A percentile compares a stretch with the other conserved stretches of the same genome.
Evolutionary conservation across 2,329 filamentous ascomycete species (phyloP).

Genomic region (Colletotrichum sp.): DNA sequence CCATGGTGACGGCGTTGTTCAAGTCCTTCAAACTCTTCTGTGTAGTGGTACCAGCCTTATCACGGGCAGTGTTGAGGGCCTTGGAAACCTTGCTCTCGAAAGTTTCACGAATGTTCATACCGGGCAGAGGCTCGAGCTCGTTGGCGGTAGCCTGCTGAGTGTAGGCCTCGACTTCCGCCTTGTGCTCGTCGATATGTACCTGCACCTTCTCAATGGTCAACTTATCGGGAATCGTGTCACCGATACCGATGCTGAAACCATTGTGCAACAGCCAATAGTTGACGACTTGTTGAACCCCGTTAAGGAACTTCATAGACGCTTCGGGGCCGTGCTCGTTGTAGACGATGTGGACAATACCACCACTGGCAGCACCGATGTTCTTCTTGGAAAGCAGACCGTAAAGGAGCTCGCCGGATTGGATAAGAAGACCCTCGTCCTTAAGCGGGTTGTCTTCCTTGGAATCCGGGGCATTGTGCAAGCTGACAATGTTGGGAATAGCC

Average conservation of each 20-base stretch:
- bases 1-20: slow-evolving; percentile 98
- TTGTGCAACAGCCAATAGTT: slow-evolving; percentile 98
- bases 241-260: slow-evolving; percentile 97
- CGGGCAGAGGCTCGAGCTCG: slow-evolving; percentile 87
- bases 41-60: slow-evolving; percentile 91
- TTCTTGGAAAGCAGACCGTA: slow-evolving; percentile 94
- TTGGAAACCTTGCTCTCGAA: slow-evolving; percentile 98
- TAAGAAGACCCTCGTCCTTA: slow-evolving; percentile 79
- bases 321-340: slow-evolving; percentile 93
- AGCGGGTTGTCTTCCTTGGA: slow-evolving; percentile 64
- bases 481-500: slow-evolving; percentile 87
- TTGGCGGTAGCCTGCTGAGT: slow-evolving; percentile 84
- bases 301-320: slow-evolving; percentile 92
- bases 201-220: slow-evolving; percentile 86
- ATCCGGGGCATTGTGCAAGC: slow-evolving; percentile 72
- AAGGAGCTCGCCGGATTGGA: slow-evolving; percentile 87
- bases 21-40: slow-evolving; percentile 92
- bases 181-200: slow-evolving; percentile 79
- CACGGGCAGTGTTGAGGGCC: slow-evolving; percentile 92
- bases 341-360: slow-evolving; percentile 93
- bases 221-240: slow-evolving; percentile 93
- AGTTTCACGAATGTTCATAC: slow-evolving; percentile 98
- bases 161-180: slow-evolving; percentile 78
- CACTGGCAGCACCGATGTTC: slow-evolving; percentile 85
- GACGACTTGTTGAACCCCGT: slow-evolving; percentile 91